phyloP scores from a whole-genome alignment of 352 stramenopile genomes.

The Phytophthora idaei region DNA sequence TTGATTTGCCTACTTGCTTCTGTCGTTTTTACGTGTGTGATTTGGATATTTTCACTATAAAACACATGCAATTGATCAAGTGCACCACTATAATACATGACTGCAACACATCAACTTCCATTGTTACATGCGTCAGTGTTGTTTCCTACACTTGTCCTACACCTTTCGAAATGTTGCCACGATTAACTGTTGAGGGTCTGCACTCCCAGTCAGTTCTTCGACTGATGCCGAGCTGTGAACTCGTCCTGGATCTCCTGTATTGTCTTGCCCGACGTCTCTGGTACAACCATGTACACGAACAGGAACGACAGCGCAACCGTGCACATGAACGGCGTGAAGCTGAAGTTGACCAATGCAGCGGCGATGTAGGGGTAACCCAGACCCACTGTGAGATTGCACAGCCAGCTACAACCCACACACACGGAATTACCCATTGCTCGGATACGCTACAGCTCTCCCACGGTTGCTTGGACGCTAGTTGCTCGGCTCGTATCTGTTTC shows the following conservation, averaged over 20 bases:
- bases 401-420: slow-evolving; percentile 47
- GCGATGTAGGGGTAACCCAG: slow-evolving; percentile 56
- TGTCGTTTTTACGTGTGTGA: no score
- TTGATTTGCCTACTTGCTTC: neutral
- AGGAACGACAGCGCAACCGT: slow-evolving; percentile 10
- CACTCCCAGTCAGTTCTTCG: neutral
- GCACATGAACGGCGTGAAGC: slow-evolving; percentile 21
- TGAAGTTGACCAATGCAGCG: slow-evolving; percentile 29
- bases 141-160: no score
- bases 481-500: no score
- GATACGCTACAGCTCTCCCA: slow-evolving; percentile 3
- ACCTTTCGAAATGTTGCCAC: no score
- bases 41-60: no score
- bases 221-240: slow-evolving; percentile 1
- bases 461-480: no score
- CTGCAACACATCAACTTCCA: no score
- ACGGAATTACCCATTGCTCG: slow-evolving; percentile 45
- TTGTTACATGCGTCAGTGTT: no score
- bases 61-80: no score
- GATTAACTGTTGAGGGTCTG: no score
- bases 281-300: slow-evolving; percentile 14
- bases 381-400: slow-evolving; percentile 53
- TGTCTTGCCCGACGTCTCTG: slow-evolving; percentile 19
- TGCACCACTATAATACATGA: no score
- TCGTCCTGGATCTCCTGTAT: slow-evolving; percentile 16